A percentile compares a stretch with the other conserved stretches of the same genome.
phyloP scores from a whole-genome alignment of 2,329 filamentous ascomycete species.

The Cytospora mali region DNA sequence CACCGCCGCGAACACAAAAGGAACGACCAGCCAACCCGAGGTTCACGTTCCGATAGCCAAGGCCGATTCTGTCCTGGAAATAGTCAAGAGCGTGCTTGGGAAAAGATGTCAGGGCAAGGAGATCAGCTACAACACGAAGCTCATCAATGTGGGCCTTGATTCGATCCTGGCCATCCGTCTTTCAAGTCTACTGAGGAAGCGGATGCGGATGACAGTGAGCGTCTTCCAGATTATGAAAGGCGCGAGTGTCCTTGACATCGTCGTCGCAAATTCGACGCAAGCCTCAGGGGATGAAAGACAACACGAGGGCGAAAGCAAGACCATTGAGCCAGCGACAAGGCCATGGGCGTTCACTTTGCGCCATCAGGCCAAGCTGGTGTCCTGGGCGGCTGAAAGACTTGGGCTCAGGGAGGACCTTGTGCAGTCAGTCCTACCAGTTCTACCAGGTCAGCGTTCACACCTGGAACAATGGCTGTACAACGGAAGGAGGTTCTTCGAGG shows the following conservation, averaged over 20 bases:
- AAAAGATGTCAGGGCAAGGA: constrained; percentile 21
- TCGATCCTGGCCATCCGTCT: constrained; percentile 34
- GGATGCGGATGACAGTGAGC: constrained; percentile 30
- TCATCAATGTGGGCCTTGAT: constrained; percentile 32
- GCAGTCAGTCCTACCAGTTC: constrained; percentile 28
- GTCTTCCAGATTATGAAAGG: constrained; percentile 32
- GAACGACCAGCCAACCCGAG: not conserved
- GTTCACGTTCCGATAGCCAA: not conserved
- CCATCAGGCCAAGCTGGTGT: constrained; percentile 8
- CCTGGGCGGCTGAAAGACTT: not conserved
- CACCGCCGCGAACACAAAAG: not conserved
- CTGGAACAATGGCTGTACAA: constrained; percentile 32
- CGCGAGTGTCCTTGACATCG: constrained; percentile 29
- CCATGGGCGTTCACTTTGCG: not conserved
- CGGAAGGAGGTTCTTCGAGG: constrained; percentile 34
- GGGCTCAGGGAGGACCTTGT: constrained; percentile 4
- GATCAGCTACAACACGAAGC: constrained; percentile 28
- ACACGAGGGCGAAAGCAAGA: not conserved
- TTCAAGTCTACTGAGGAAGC: constrained; percentile 29
- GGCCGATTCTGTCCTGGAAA: constrained; percentile 25
- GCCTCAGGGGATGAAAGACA: not conserved
- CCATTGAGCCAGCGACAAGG: not conserved
- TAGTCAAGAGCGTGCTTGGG: constrained; percentile 29
- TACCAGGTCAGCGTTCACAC: constrained; percentile 31
- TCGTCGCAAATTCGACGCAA: constrained; percentile 6